Evolutionary conservation across 1,284 basidiomycete genomes (phyloP), one percentile per base, ranked within the genome.

Genomic region (Lignosus rhinocerotis): DNA sequence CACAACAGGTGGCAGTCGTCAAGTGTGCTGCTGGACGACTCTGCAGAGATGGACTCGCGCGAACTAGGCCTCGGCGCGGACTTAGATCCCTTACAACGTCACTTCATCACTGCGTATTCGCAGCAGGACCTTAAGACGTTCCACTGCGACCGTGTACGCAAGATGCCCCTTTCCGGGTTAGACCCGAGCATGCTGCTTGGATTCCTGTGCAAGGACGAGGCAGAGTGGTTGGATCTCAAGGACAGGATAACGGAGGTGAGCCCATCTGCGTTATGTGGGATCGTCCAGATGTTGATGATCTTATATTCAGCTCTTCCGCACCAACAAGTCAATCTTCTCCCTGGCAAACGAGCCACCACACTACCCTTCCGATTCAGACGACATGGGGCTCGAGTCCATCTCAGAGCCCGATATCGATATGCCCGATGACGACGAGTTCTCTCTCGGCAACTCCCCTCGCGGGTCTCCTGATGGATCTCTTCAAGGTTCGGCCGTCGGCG

Each of bases 131-230:
- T 98, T 32, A 83, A 83, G 63, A 96, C 93, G 2, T 99, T 94
- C 79, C 96, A 98, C 73, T 95, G 94, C 71, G 95, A 98, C 30
- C 86, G 90, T 19, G 89, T 98, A 44, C 82, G 93, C 70, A 95
- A 96, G 81, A 95, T 98, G 92, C 90, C 91, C 0, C 75, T 98
- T 47, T 85, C 86, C 39, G 88, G 88, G n/a, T 75, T 99, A 53
- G 96, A 98, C 71, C 96, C 97, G 11, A 96, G 94, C 68, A 98
- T 99, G 96, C 78, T 99, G 9, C 80, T 98, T 54, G 96, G 96
- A 16, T 98, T 99, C 73, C 71, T 98, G 64, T 89, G 91, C 69
- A 84, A 84, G 64, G 85, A 92, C 69, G 90, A 94, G 73, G 78
- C 73, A 19, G 94, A 96, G 54, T 96, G 94, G 88, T 74, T 80